A percentile compares a stretch with the other conserved stretches of the same genome.
phyloP scores from a whole-genome alignment of 2,329 filamentous ascomycete genomes.

The Fonsecaea multimorphosa region DNA sequence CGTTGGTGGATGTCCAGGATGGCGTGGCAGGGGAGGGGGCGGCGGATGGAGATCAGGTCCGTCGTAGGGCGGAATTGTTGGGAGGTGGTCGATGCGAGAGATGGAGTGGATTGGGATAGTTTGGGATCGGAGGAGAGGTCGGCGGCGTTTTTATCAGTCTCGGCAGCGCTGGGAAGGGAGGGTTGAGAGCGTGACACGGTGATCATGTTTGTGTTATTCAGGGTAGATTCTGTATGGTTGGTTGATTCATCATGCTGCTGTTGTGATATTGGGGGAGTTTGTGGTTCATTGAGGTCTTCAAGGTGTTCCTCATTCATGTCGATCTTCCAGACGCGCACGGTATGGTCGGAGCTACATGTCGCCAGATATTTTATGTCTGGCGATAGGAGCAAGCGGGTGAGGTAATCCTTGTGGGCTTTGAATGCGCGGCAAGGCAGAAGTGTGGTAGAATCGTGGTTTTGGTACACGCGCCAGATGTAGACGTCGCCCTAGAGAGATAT shows the following conservation, averaged over 20 bases:
- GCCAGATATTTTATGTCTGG: constrained; percentile 93
- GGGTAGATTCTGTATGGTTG: neutral
- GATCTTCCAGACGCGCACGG: constrained; percentile 95
- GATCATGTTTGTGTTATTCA: constrained; percentile 4
- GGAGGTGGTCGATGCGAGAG: constrained; percentile 25
- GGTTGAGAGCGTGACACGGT: constrained; percentile 13
- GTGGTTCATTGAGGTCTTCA: constrained; percentile 34
- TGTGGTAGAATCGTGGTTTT: constrained; percentile 79
- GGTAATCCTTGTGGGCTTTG: constrained; percentile 87
- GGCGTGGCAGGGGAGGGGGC: constrained; percentile 76
- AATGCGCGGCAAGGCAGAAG: constrained; percentile 88
- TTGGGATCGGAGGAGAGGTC: constrained; percentile 9
- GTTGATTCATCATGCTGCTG: neutral
- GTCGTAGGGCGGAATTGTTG: constrained; percentile 25
- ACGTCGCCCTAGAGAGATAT: constrained; percentile 75
- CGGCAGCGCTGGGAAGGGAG: constrained; percentile 2
- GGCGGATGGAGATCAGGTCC: constrained; percentile 35
- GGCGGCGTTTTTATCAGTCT: constrained; percentile 6
- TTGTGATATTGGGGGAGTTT: constrained; percentile 8
- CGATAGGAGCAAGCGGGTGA: constrained; percentile 87
- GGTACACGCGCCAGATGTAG: constrained; percentile 94
- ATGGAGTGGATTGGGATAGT: constrained; percentile 25
- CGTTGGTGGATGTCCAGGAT: constrained; percentile 89
- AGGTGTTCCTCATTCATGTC: constrained; percentile 65
- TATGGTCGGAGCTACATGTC: constrained; percentile 91